Conservation (phyloP, 2,329 filamentous ascomycete genomes). For the Apiospora kogelbergensis region DNA sequence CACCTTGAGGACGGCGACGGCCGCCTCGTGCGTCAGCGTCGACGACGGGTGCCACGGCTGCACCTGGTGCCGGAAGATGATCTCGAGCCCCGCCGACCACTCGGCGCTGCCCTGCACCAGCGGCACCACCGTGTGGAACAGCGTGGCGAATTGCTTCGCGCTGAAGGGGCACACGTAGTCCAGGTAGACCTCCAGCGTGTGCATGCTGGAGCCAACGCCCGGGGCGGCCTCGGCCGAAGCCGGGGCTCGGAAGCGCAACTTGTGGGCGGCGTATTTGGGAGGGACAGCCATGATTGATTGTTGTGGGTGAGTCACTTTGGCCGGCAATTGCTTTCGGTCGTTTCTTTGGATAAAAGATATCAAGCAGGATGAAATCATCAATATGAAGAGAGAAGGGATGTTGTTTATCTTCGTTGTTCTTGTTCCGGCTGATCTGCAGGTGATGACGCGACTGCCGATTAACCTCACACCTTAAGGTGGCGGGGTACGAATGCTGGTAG, state of each 20-base stretch:
- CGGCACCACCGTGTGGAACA: slow-evolving; percentile 67
- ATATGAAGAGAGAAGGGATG: not conserved
- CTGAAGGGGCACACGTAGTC: slow-evolving; percentile 86
- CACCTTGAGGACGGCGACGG: slow-evolving; percentile 72
- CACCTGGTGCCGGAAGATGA: slow-evolving; percentile 88
- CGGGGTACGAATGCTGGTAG: not conserved
- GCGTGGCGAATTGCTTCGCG: slow-evolving; percentile 71
- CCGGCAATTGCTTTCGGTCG: not conserved
- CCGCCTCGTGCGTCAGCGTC: slow-evolving; percentile 80
- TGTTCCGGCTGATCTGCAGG: not conserved
- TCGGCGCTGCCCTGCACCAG: slow-evolving; percentile 61
- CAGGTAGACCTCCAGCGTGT: slow-evolving; percentile 69
- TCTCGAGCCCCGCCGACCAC: slow-evolving; percentile 57
- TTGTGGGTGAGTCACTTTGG: too few relatives aligned
- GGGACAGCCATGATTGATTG: slow-evolving; percentile 75
- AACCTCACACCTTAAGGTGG: not conserved
- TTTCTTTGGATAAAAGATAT: not conserved
- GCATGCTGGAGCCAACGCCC: slow-evolving; percentile 44
- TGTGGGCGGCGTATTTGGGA: slow-evolving; percentile 75
- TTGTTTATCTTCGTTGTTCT: not conserved
- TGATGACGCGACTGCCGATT: not conserved
- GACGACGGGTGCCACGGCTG: slow-evolving; percentile 94
- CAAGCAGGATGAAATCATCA: too few relatives aligned
- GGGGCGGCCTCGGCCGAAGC: slow-evolving; percentile 31
- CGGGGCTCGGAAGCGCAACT: slow-evolving; percentile 50